Base-by-base conservation (phyloP, 2,329 filamentous ascomycete genomes). In the Teratosphaeria nubilosa region DNA sequence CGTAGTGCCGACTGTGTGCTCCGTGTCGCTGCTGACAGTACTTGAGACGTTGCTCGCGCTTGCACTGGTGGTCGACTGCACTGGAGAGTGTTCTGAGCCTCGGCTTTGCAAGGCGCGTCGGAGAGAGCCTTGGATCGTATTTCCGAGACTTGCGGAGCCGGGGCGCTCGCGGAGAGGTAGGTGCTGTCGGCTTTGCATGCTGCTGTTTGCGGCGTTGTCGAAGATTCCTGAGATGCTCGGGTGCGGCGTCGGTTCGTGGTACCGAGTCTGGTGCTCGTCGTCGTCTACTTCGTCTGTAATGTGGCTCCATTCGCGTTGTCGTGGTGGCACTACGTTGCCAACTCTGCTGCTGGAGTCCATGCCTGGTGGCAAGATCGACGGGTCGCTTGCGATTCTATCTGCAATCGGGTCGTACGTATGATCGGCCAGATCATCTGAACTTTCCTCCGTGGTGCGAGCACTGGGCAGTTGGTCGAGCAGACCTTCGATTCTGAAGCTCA, bases 401-500 rank as follows among this genome's bases (percentile, higher is more conserved):
- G 65, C 63, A 9, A 66, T 58, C 20, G 60, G 59, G 34, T 68
- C 65, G 37, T 64, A 66, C 13, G 65, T 58, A 32, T 59, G 52
- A 27, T 56, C 57, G 25, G 59, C 27, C 22, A 56, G 25, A 27
- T 59, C 63, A 24, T 63, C 63, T 50, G 31, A 69, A 68, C 58
- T 71, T 63, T 57, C 65, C 60, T 22, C 66, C 56, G 55, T 73
- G 69, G 57, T 58, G 9, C 63, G 62, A 34, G 61, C 63, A 45
- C 62, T 67, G 31, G 71, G 66, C 31, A 73, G 64, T 41, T 79
- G 71, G 61, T 80, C 78, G 20, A 80, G 77, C 13, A 81, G 70
- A 58, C 80, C 79, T 62, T 81, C 78, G 78, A 78, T 81, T 31
- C 77, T 75, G 56, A 78, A 73, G 54, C 74, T 77, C 9, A 78